Base-by-base conservation (phyloP, 208 protist genomes). In the Wallacemonas sp. region DNA sequence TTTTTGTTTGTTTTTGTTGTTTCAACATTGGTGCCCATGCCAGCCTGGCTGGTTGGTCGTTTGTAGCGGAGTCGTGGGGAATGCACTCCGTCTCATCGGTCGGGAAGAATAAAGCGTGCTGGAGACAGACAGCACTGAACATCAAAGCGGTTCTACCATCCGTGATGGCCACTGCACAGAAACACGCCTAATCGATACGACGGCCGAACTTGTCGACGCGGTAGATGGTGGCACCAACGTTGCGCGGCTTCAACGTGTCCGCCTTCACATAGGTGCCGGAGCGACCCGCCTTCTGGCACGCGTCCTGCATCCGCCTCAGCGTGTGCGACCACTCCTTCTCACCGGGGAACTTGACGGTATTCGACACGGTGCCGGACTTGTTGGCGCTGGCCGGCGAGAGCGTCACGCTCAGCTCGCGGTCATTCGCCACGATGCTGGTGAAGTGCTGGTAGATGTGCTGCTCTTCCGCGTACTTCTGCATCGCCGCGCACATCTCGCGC, bases 121-220 rank as follows among this genome's bases (percentile, higher is more conserved):
- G n/a, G n/a, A n/a, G n/a, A n/a, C n/a, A n/a, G n/a, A n/a, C n/a
- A n/a, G n/a, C n/a, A n/a, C n/a, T n/a, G n/a, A n/a, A n/a, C n/a
- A n/a, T n/a, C n/a, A n/a, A n/a, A n/a, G n/a, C n/a, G n/a, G n/a
- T n/a, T n/a, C n/a, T n/a, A n/a, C n/a, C n/a, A n/a, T n/a, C n/a
- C n/a, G n/a, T n/a, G n/a, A n/a, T n/a, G n/a, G n/a, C n/a, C n/a
- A n/a, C n/a, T n/a, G n/a, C n/a, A n/a, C n/a, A n/a, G n/a, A n/a
- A n/a, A n/a, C 0, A 49, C 20, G 1, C 18, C 74, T 82, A 95
- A 11, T 86, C 83, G 2, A 93, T 80, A 29, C 87, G 88, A 22
- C 89, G 79, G 12, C 91, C 91, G 65, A 93, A 97, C 76, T 94
- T 94, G 59, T 97, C 91, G 11, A 91, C 85, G 46, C 91, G 86